These are phyloP conservation scores for Cyberlindnera xylosilytica DNA, from an alignment of 805 yeast genomes.

Conservation along the genomic window DNA sequence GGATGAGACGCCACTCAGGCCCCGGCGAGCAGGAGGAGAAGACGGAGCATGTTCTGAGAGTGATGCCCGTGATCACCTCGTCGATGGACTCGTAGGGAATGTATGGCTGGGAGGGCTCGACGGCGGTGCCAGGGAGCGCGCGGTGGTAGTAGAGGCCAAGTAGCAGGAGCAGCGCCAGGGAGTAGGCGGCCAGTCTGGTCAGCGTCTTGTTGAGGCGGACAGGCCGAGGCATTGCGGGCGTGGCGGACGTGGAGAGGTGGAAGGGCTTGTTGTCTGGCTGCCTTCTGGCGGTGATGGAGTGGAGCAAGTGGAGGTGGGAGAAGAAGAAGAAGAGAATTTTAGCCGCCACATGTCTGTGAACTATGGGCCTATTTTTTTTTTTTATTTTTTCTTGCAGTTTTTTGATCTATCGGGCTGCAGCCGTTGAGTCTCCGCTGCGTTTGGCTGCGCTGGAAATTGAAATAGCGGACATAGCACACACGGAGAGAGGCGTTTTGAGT, in stretches of 20 bases:
- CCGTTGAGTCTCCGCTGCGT: no score
- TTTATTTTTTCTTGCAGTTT: no score
- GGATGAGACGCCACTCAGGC: constrained; percentile 8
- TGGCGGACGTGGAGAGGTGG: background rate
- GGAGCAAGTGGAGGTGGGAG: no score
- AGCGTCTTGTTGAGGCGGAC: constrained; percentile 5
- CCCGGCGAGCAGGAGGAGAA: constrained; percentile 7
- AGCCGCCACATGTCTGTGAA: no score
- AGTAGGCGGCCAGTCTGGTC: constrained; percentile 3
- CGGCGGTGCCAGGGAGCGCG: background rate
- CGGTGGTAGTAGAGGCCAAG: background rate
- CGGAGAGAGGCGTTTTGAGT: no score
- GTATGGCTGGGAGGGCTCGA: constrained; percentile 1
- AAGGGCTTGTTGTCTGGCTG: background rate
- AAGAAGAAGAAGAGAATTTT: no score
- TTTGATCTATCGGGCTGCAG: no score
- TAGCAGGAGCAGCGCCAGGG: background rate
- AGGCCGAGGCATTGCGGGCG: background rate
- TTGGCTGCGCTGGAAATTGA: no score
- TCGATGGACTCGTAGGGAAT: constrained; percentile 6
- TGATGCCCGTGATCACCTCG: constrained; percentile 12
- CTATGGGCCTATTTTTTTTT: no score
- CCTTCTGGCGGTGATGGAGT: background rate
- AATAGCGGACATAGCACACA: no score
- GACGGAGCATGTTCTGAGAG: constrained; percentile 3